Evolutionary conservation across 2,329 filamentous ascomycete genomes (phyloP).

Genomic region (Ceratocystiopsis brevicomis): DNA sequence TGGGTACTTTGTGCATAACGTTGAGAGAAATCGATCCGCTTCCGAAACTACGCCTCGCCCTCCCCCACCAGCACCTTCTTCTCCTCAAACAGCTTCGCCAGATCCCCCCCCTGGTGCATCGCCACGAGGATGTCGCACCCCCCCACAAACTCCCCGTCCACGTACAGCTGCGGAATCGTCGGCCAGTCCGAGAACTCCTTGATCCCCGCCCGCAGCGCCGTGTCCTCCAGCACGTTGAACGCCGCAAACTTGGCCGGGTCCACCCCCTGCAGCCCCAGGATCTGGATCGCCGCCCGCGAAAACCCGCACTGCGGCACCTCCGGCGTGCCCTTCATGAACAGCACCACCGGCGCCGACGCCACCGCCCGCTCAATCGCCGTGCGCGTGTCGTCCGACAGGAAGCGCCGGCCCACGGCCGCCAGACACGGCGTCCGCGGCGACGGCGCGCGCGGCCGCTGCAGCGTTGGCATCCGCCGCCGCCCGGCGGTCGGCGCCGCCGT

Average conservation of each 20-base stretch:
- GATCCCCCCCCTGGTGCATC: conserved; percentile 91
- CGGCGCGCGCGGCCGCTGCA: no score
- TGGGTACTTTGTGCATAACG: no score
- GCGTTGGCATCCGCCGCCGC: no score
- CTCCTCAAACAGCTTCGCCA: conserved; percentile 81
- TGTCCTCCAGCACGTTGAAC: conserved; percentile 89
- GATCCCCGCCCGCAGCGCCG: conserved; percentile 74
- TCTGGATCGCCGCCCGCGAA: conserved; percentile 85
- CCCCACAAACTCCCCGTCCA: conserved; percentile 88
- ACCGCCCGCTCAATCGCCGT: conserved; percentile 83
- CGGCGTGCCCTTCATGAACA: conserved; percentile 87
- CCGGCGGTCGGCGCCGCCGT: no score
- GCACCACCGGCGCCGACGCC: conserved; percentile 69
- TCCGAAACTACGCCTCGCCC: conserved; percentile 12
- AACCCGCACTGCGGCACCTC: conserved; percentile 73
- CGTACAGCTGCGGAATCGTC: conserved; percentile 90
- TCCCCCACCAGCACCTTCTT: conserved; percentile 57
- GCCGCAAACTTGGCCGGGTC: conserved; percentile 94
- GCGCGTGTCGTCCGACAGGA: conserved; percentile 56
- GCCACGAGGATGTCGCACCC: conserved; percentile 94
- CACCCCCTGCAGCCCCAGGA: conserved; percentile 84
- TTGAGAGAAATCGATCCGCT: no score
- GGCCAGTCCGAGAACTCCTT: conserved; percentile 99
- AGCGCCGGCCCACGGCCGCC: not conserved
- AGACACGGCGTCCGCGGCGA: no score